phyloP scores from a whole-genome alignment of 129 eudicot genomes.

The Erigeron canadensis region DNA sequence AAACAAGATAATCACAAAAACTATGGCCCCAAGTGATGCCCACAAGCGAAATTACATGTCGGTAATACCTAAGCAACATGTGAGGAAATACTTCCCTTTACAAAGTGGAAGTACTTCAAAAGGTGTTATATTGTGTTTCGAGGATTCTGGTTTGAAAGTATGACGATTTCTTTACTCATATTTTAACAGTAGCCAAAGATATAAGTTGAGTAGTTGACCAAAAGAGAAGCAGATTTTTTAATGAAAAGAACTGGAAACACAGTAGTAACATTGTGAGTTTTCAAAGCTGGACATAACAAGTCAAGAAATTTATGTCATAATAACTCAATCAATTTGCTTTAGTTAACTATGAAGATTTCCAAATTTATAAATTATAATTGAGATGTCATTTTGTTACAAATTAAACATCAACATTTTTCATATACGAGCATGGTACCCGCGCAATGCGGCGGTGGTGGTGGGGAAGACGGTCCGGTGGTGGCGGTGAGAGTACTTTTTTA shows the following conservation, averaged over 20 bases:
- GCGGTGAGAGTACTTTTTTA: too few species aligned
- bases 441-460: too few species aligned
- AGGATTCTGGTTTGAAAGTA: conserved; percentile 66
- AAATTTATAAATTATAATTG: too few species aligned
- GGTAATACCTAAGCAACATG: conserved; percentile 91
- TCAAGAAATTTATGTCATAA: too few species aligned
- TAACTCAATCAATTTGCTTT: too few species aligned
- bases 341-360: too few species aligned
- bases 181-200: conserved; percentile 90
- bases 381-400: too few species aligned
- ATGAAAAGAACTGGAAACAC: conserved; percentile 75
- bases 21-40: conserved; percentile 84
- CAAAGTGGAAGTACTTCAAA: conserved; percentile 50
- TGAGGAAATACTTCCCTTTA: conserved; percentile 81
- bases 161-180: conserved; percentile 89
- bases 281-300: too few species aligned
- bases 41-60: conserved; percentile 78
- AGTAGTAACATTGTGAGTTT: conserved; percentile 77
- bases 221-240: conserved; percentile 94
- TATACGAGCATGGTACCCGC: too few species aligned
- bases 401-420: too few species aligned
- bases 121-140: conserved; percentile 74
- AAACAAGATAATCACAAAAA: too few species aligned
- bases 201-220: conserved; percentile 76
- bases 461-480: too few species aligned